Conservation (phyloP, 768 basidiomycete genomes). For the Pleurotus ostreatus region DNA sequence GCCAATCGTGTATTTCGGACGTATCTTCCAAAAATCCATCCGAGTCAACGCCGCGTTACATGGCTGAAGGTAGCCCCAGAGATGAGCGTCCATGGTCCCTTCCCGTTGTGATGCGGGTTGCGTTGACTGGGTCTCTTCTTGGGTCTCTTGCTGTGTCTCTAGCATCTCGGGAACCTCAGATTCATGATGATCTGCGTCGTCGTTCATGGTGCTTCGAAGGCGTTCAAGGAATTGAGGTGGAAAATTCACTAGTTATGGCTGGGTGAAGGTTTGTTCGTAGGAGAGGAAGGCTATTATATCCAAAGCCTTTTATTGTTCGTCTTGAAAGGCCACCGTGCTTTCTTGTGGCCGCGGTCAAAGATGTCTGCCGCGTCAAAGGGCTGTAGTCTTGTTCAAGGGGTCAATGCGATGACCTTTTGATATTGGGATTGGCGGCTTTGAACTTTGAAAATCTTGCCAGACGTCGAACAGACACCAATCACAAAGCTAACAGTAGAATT, state of each 20-base stretch:
- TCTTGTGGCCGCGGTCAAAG: background rate
- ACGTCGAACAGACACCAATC: background rate
- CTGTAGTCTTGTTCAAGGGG: background rate
- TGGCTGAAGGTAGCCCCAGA: constrained; percentile 74
- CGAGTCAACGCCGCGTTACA: constrained; percentile 48
- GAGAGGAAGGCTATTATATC: constrained; percentile 3
- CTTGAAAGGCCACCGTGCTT: constrained; percentile 6
- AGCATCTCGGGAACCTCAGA: constrained; percentile 19
- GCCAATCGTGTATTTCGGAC: constrained; percentile 49
- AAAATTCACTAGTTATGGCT: background rate
- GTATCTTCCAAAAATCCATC: constrained; percentile 58
- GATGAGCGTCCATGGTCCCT: constrained; percentile 31
- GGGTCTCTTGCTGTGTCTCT: constrained; percentile 18
- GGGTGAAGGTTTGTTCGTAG: background rate
- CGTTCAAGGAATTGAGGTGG: background rate
- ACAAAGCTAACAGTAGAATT: constrained; percentile 2
- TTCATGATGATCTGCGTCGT: background rate
- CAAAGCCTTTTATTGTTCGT: constrained; percentile 7
- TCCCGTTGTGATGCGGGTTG: constrained; percentile 37
- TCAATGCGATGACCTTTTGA: background rate
- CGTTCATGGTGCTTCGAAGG: background rate
- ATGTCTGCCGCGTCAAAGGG: constrained; percentile 2
- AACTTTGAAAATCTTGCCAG: background rate
- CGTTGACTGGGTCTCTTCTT: constrained; percentile 36
- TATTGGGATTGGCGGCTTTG: too few species aligned